Evolutionary conservation across 2,329 filamentous ascomycete species (phyloP).

Genomic region (Phyllosticta citrichinensis): DNA sequence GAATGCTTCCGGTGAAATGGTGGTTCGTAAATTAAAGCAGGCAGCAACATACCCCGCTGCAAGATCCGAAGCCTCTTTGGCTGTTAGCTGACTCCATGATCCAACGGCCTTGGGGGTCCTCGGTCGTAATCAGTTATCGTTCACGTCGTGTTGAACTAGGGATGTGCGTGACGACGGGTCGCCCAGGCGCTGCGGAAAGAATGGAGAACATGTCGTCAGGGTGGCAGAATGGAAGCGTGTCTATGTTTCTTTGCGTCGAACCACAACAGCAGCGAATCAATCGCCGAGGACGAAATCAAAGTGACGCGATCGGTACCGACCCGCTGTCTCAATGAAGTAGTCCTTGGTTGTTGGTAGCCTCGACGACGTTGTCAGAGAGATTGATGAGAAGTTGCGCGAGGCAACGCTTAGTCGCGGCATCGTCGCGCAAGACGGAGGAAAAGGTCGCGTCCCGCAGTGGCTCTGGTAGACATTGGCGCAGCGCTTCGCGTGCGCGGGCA

Average conservation of each 20-base stretch:
- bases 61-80: neutral
- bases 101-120: neutral
- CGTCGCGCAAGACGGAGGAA: slow-evolving; percentile 88
- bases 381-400: slow-evolving; percentile 96
- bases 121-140: neutral
- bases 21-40: neutral
- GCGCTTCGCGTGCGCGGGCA: slow-evolving; percentile 83
- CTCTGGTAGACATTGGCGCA: slow-evolving; percentile 91
- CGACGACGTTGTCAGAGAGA: slow-evolving; percentile 76
- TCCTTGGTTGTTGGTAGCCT: slow-evolving; percentile 30
- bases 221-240: neutral
- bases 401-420: slow-evolving; percentile 94
- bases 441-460: slow-evolving; percentile 98
- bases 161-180: neutral
- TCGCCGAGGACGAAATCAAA: neutral
- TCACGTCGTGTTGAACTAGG: neutral
- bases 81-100: neutral
- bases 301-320: neutral
- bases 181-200: neutral
- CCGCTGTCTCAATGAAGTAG: slow-evolving; percentile 19
- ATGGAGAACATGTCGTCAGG: neutral
- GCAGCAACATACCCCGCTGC: neutral
- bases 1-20: neutral
- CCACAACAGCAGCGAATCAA: neutral
- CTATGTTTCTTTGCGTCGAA: neutral